Conservation (phyloP, 306 rosid species). For the Dryas octopetala region DNA sequence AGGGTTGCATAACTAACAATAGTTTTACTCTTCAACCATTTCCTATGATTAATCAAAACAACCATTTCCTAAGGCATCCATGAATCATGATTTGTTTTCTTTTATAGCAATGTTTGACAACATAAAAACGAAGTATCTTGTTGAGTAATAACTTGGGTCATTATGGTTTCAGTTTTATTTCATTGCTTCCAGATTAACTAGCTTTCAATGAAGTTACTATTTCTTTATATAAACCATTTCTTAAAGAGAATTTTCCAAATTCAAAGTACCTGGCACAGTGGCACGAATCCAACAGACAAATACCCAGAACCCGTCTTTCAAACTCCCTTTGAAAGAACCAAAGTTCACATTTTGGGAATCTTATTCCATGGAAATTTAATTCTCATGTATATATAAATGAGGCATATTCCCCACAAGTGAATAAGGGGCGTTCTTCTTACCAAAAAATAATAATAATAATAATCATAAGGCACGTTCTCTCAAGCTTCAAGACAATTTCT, state of each 20-base stretch:
- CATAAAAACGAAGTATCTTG: background rate
- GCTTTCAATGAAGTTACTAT: background rate
- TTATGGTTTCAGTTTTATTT: background rate
- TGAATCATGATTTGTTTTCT: background rate
- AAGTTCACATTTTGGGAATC: background rate
- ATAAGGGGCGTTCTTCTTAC: background rate
- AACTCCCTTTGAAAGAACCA: background rate
- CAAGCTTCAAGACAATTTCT: background rate
- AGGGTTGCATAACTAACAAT: background rate
- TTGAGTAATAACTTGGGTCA: background rate
- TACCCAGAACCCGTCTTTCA: background rate
- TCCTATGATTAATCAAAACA: too few species aligned
- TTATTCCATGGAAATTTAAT: background rate
- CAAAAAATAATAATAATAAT: too few species aligned
- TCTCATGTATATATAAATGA: background rate
- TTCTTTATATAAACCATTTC: background rate
- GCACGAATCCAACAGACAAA: background rate
- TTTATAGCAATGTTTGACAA: background rate
- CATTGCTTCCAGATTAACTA: background rate
- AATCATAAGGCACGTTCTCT: background rate
- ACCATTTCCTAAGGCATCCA: background rate
- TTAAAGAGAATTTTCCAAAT: background rate
- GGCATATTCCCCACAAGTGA: background rate
- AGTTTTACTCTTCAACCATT: background rate
- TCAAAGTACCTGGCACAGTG: too few species aligned